Conservation (phyloP, 1,284 basidiomycete genomes). For the Ustilago trichophora region DNA sequence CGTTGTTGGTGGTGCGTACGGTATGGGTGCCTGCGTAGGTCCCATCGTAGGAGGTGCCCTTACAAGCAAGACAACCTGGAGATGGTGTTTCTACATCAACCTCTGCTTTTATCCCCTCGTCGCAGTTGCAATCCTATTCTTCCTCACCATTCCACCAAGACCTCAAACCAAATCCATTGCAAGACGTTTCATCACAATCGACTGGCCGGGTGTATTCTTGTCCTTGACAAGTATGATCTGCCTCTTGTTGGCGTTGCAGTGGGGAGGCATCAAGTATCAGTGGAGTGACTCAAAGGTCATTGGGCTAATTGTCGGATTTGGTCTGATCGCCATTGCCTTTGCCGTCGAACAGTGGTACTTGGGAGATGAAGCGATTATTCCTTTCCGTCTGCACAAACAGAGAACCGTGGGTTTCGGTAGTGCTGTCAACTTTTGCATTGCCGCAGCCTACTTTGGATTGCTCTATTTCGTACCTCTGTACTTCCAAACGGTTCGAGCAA, state of each 20-base stretch:
- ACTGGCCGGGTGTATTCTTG: conserved; percentile 59
- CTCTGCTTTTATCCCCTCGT: conserved; percentile 45
- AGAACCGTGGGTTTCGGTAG: conserved; percentile 46
- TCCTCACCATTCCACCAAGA: conserved; percentile 24
- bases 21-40: conserved; percentile 41
- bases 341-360: conserved; percentile 52
- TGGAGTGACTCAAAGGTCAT: conserved; percentile 55
- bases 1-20: conserved; percentile 42
- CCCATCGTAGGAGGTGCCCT: conserved; percentile 50
- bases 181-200: conserved; percentile 53
- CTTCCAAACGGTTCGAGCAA: conserved; percentile 52
- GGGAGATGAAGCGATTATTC: conserved; percentile 62
- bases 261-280: conserved; percentile 52
- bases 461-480: conserved; percentile 51
- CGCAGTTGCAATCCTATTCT: conserved; percentile 41
- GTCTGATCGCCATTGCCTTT: conserved; percentile 42
- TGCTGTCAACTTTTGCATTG: conserved; percentile 52
- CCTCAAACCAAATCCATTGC: too few relatives aligned
- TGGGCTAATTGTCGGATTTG: conserved; percentile 60
- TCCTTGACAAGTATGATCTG: conserved; percentile 59
- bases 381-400: conserved; percentile 55
- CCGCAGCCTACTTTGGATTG: conserved; percentile 29
- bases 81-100: conserved; percentile 61
- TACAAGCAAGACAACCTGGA: conserved; percentile 52
- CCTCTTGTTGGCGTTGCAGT: conserved; percentile 61